These are phyloP conservation scores for Talaromyces sp. DNA, from an alignment of 2,329 filamentous ascomycete genomes.

Conservation along the genomic window DNA sequence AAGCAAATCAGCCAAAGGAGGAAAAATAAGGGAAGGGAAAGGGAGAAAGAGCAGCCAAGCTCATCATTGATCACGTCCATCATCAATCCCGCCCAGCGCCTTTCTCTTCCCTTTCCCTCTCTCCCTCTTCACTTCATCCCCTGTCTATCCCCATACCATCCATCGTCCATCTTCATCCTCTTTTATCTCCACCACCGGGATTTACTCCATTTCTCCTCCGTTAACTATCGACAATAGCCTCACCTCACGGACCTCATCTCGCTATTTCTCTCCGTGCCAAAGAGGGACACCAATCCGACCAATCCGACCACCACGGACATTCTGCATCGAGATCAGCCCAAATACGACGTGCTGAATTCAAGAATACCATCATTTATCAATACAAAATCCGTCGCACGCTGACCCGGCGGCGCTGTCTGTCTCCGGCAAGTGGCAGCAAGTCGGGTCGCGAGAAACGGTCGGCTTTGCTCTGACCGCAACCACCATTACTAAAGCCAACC, in stretches of 20 bases:
- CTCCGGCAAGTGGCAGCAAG: not conserved
- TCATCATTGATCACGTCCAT: conserved; percentile 9
- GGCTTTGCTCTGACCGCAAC: conserved; percentile 8
- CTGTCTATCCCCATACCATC: conserved; percentile 5
- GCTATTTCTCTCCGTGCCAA: not conserved
- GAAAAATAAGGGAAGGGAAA: conserved; percentile 6
- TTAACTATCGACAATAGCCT: conserved; percentile 1
- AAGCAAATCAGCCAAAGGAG: not conserved
- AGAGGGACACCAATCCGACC: not conserved
- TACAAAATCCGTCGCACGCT: conserved; percentile 1
- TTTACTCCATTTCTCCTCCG: conserved; percentile 3
- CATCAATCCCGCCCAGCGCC: conserved; percentile 11
- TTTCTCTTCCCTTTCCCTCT: conserved; percentile 13
- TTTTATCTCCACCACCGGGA: conserved; percentile 16
- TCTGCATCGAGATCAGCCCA: not conserved
- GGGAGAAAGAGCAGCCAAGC: conserved; percentile 16
- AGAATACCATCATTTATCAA: not conserved
- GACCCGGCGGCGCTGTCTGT: conserved; percentile 2
- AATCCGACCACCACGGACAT: not conserved
- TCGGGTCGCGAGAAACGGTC: conserved; percentile 15
- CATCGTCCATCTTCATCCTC: conserved; percentile 15
- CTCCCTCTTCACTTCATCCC: conserved; percentile 15
- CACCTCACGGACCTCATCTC: not conserved
- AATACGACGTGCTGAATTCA: not conserved
- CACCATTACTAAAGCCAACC: conserved; percentile 3